Percentiles rank a stretch among this genome's conserved stretches.
Evolutionary conservation across 805 yeast genomes (phyloP).

Genomic region (Zygotorulaspora florentina): DNA sequence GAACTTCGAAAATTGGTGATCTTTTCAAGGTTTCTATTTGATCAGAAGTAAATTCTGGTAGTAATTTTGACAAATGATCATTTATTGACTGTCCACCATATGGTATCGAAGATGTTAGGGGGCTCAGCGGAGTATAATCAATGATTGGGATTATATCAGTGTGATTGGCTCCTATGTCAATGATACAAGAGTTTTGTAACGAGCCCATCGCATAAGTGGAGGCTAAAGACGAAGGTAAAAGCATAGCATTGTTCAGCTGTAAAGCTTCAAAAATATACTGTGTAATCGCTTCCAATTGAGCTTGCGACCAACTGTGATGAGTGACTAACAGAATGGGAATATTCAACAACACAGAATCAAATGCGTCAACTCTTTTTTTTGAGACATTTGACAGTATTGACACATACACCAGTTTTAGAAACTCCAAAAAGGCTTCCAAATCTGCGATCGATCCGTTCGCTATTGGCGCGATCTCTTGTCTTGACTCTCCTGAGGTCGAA

Average conservation of each 20-base stretch:
- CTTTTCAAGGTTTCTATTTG: conserved; percentile 74
- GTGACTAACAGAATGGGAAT: conserved; percentile 69
- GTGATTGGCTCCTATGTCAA: conserved; percentile 74
- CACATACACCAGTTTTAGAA: conserved; percentile 44
- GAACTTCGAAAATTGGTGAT: conserved; percentile 74
- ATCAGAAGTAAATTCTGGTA: conserved; percentile 51
- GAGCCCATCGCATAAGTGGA: conserved; percentile 70
- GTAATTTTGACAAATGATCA: conserved; percentile 42
- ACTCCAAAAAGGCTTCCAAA: conserved; percentile 64
- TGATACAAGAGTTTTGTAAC: conserved; percentile 61
- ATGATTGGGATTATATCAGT: conserved; percentile 78
- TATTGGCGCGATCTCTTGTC: conserved; percentile 53
- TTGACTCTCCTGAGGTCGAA: conserved; percentile 34
- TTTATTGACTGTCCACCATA: conserved; percentile 68
- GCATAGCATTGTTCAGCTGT: conserved; percentile 66
- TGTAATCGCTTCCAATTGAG: conserved; percentile 63
- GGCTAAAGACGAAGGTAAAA: conserved; percentile 65
- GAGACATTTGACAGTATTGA: conserved; percentile 38
- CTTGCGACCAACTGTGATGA: conserved; percentile 65
- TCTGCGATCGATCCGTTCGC: conserved; percentile 59
- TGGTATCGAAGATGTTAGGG: conserved; percentile 46
- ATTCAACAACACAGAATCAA: conserved; percentile 36
- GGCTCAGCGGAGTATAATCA: conserved; percentile 59
- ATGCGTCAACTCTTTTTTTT: conserved; percentile 26
- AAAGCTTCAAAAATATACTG: conserved; percentile 71